Percentiles rank a stretch among this genome's conserved stretches.
These are phyloP conservation scores for Apiotrichum gracile DNA, from an alignment of 1,284 basidiomycete genomes.

Conservation along the genomic window DNA sequence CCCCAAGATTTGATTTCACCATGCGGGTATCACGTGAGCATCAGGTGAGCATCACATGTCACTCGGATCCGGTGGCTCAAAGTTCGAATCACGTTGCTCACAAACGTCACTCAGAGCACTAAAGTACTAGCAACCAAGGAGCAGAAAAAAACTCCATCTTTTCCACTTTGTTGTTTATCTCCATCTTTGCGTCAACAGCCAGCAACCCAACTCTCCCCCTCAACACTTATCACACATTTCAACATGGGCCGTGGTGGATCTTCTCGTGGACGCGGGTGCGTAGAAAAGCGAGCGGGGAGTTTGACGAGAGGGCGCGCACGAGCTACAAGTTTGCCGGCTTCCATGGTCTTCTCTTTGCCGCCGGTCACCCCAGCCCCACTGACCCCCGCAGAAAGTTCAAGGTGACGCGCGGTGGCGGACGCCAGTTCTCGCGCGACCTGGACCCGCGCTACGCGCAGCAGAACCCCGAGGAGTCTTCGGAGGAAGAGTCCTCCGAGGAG, in stretches of 20 bases:
- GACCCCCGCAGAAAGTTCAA: slow-evolving; percentile 59
- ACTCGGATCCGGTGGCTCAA: too few relatives aligned
- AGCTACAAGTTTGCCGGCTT: too few relatives aligned
- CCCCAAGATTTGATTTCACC: too few relatives aligned
- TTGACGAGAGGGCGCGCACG: too few relatives aligned
- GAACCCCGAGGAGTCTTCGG: slow-evolving; percentile 12
- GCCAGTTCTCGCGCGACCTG: slow-evolving; percentile 62
- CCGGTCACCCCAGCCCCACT: not conserved
- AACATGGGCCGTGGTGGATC: slow-evolving; percentile 16
- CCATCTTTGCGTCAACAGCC: not conserved
- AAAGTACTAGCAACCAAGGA: not conserved
- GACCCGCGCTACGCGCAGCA: slow-evolving; percentile 25
- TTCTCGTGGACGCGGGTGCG: slow-evolving; percentile 39
- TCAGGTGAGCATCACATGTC: too few relatives aligned
- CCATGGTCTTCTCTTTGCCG: too few relatives aligned
- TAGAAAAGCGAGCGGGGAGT: not conserved
- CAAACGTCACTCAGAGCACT: not conserved
- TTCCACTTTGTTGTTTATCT: not conserved
- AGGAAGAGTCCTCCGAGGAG: slow-evolving; percentile 31
- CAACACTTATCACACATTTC: not conserved
- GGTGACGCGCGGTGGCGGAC: slow-evolving; percentile 76
- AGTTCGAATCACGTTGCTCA: too few relatives aligned
- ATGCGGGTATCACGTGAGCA: too few relatives aligned
- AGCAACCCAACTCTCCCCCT: not conserved
- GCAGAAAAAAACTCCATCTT: not conserved